Base-by-base conservation (phyloP, 345 rosid species). In the Toxicodendron radicans region DNA sequence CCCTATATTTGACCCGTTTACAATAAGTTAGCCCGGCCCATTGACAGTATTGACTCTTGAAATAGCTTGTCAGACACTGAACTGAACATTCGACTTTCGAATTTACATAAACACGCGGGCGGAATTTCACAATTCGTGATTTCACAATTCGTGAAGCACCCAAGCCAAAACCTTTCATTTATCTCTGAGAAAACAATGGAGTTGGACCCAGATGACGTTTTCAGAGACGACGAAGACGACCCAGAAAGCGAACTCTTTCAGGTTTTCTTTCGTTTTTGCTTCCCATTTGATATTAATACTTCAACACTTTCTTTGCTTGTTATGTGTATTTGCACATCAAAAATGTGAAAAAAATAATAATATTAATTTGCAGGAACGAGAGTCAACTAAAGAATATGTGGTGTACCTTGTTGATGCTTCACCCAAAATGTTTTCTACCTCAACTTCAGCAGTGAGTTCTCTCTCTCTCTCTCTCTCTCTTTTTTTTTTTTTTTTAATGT, bases 341-440 rank as follows among this genome's bases (percentile, higher is more conserved):
- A 38, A 38, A 38, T 35, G 35, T 4, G 35, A 48, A 51, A 51
- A 1, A 13, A 51, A 3, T 11, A 46, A 11, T n/a, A n/a, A 12
- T 13, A 46, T 48, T 10, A 51, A 13, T 38, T 73, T 13, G 58
- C 89, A 89, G 95, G 89, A 78, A 68, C 85, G 80, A 64, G 91
- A 83, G 33, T 74, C 92, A 35, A 85, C 88, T 35, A 93, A 95
- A 73, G 97, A 93, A 52, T 84, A 87, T 60, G 83, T 79, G 45
- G 97, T 93, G 60, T 88, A 85, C 76, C 84, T 93, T 71, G 87
- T 95, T 33, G 97, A 95, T 64, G 97, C 97, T 83, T 91, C 98
- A 68, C 96, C 95, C 68, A 91, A 90, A 81, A 93, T 95, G 98
- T 88, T 90, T 75, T 71, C 30, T 66, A 60, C 91, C 32, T 84